Percentiles rank a stretch among this genome's conserved stretches.
phyloP scores from a whole-genome alignment of 2,329 filamentous ascomycete genomes.

The Colletotrichum ledebouriae region DNA sequence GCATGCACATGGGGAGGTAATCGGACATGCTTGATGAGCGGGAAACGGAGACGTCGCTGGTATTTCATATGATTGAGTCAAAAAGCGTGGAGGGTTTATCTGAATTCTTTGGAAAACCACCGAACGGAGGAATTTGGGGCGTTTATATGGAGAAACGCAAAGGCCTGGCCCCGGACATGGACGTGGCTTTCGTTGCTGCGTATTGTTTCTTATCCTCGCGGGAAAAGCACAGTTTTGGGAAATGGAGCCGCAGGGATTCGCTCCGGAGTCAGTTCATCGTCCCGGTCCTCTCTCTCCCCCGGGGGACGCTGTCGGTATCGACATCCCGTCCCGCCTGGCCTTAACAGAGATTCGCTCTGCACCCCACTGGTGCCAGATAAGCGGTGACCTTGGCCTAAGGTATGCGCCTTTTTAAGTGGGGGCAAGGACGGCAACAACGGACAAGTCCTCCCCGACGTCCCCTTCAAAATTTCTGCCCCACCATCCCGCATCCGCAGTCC shows the following conservation, averaged over 20 bases:
- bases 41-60: neutral
- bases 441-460: conserved; percentile 29
- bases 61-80: conserved; percentile 9
- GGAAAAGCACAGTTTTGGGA: conserved; percentile 30
- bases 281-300: neutral
- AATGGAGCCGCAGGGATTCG: conserved; percentile 29
- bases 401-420: neutral
- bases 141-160: conserved; percentile 24
- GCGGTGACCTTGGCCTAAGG: conserved; percentile 1
- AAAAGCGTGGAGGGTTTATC: conserved; percentile 1
- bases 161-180: conserved; percentile 15
- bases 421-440: conserved; percentile 24
- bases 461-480: conserved; percentile 42
- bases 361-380: conserved; percentile 28
- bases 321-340: neutral
- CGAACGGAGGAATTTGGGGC: conserved; percentile 33
- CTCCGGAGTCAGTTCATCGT: conserved; percentile 30
- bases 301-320: neutral
- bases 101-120: neutral
- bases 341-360: conserved; percentile 30
- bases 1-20: conserved; percentile 33
- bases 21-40: neutral
- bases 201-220: conserved; percentile 18
- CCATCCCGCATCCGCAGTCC: conserved; percentile 35
- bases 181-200: neutral